Base-by-base conservation (phyloP, 2,329 filamentous ascomycete genomes). In the Exserohilum turcica region DNA sequence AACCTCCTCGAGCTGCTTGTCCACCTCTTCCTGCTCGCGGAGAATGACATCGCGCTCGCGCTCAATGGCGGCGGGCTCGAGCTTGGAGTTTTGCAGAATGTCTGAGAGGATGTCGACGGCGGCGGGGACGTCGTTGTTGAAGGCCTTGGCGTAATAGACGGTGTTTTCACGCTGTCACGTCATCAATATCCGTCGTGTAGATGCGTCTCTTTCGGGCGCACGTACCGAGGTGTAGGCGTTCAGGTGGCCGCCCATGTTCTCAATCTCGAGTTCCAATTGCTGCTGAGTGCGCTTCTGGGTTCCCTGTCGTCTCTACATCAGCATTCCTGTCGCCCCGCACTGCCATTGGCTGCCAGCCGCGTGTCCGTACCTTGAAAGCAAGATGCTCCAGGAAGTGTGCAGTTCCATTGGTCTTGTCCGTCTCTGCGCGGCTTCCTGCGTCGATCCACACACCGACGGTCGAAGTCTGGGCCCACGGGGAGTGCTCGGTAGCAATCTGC, bases 381-480 rank as follows among this genome's bases (percentile, higher is more conserved):
- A 99, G 86, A 83, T 99, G 94, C 85, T 99, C 94, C 72, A 99
- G 87, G 85, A 99, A 99, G 83, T 99, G 94, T 74, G 94, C 94
- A 71, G 94, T 99, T 80, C 94, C 94, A 83, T 97, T 99, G 75
- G 91, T 97, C 86, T 92, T 92, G 81, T 94, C 88, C 70, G 94
- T 99, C 85, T 99, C 94, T 78, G 94, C 92, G 79, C 94, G 86
- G 79, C 92, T 97, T 77, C 94, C 94, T 77, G 95, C 93, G 81
- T 99, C 95, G 78, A 99, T 99, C 92, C 94, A 99, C 66, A 99
- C 91, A 77, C 94, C 94, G 72, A 97, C 92, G 50, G 93, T 97
- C 72, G 92, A 96, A 59, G 94, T 97, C 84, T 97, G 92, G 73
- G 93, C 93, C 85, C 92, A 97, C 71, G 93, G 94, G 63, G 92